Base-by-base conservation (phyloP, 2,329 filamentous ascomycete genomes). In the Xylaria sp. region DNA sequence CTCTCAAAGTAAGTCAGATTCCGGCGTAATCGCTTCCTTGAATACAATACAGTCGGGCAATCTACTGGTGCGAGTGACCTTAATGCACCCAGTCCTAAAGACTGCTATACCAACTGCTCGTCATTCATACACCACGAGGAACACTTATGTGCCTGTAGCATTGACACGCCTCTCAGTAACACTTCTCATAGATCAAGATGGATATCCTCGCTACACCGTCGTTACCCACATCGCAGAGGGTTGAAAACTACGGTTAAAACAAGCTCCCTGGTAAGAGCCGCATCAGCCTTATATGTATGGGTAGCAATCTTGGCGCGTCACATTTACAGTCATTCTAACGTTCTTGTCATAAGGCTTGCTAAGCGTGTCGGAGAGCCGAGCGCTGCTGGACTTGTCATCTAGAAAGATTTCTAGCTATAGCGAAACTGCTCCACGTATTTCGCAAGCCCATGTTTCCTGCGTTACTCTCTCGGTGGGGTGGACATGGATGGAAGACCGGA, bases 341-440 rank as follows among this genome's bases (percentile, higher is more conserved):
- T 44, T 20, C 7, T n/a, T 52, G 13, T 13, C 48, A 41, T 12
- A 63, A 62, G 60, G 50, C 60, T 44, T 63, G 60, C 37, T 50
- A 54, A 15, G 60, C 60, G 3, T 55, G 60, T 23, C 50, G 37
- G 8, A 37, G 23, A 55, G 10, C 18, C 52, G 20, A 37, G 18
- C 48, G 48, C 48, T n/a, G 48, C 13, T 6, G 23, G 23, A 2
- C 9, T 3, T 37, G 23, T 37, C 23, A 9, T 23, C 28, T 18
- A 55, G 52, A 15, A 23, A 55, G 18, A 54, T 63, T 23, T 46
- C 54, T 18, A 63, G 50, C 34, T 34, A 50, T 52, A 63, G 50
- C 37, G 50, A 63, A 55, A 23, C 15, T 63, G 18, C 54, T 63
- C 50, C 60, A 63, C 46, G 60, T 63, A 23, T 54, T 54, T 20